Base-by-base conservation (phyloP, 2,329 filamentous ascomycete genomes). In the Penicillium hesseltinei region DNA sequence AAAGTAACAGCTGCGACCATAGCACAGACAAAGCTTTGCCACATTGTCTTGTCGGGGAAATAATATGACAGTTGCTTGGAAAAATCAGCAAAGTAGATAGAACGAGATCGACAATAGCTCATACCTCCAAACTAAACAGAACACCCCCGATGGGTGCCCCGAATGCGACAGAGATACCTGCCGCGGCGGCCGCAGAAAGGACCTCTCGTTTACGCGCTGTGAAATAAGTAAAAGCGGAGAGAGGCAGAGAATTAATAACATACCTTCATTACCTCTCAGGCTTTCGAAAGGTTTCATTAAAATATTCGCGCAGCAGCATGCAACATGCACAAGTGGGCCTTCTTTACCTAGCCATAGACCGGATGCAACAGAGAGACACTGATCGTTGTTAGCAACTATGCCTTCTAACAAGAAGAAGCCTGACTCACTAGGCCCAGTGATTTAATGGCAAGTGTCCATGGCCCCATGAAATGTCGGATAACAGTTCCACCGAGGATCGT, bases 1-100 rank as follows among this genome's bases (percentile, higher is more conserved):
- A 99, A 81, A 15, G 92, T 91, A 38, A 97, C 91, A 19, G 94
- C 93, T 17, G 92, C 94, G n/a, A 96, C 91, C 92, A 97, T 97
- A 71, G 94, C 94, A 69, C 94, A 97, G 40, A 99, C 94, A 70
- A 99, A 99, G 69, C 92, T 96, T 73, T 97, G 94, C 94, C 94
- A 99, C 94, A 99, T 97, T 10, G 94, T 97, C 76, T 97, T 97
- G 76, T 97, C 93, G 0, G 94, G 93, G 66, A 97, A 97, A 75
- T 97, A 97, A 73, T 97, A 97, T 0, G 92, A 96, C 3, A 97
- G 80, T 82, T 96, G 91, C 84, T 90, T 90, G 58, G n/a, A 33
- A 25, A 49, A 17, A 48, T 75, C 42, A 55, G 45, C 17, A 55
- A 25, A 56, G 27, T 35, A 42, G 23, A 33, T 29, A 51, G 29